Base-by-base conservation (phyloP, 768 basidiomycete genomes). In the Antrodiella citrinella region DNA sequence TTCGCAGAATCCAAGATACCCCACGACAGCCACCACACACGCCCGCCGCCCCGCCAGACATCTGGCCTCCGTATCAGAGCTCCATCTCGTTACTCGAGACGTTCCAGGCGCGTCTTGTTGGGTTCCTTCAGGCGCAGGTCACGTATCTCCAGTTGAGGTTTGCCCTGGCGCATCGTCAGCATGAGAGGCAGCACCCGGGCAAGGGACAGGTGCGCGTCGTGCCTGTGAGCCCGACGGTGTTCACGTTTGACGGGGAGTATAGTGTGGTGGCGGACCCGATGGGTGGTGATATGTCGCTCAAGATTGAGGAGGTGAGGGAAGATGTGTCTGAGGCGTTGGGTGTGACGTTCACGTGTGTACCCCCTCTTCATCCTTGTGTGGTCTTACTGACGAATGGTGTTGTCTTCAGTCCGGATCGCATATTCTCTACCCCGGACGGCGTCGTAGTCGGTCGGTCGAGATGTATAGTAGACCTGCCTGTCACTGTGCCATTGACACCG, bases 231-330 rank as follows among this genome's bases (percentile, higher is more conserved):
- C 51, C 57, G 15, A 49, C 54, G 44, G 43, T 57, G 4, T 78
- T 80, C 57, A 63, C 62, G 21, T 77, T 80, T 51, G 72, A 73
- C 42, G 76, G 75, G 21, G 77, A 80, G 63, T 78, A 66, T 62
- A 72, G 76, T 1, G 61, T 72, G 39, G 73, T 76, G 19, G 69
- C 72, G 4, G 54, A 77, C 51, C 57, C 76, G 15, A 44, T 65
- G 5, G 60, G 59, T 26, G 68, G 69, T 9, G 45, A 52, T 11
- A 65, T 65, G 23, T 51, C 51, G 20, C 26, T 24, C 5, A 44
- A 51, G 44, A 39, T 62, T 7, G 39, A 66, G 45, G 57, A 54
- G 40, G 57, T 65, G 22, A 53, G 56, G 30, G 45, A 15, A 2
- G 41, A 50, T 20, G 21, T 62, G 3, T 50, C 65, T 44, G 57